Evolutionary conservation across 768 basidiomycete genomes (phyloP).

Genomic region (Russula sp.): DNA sequence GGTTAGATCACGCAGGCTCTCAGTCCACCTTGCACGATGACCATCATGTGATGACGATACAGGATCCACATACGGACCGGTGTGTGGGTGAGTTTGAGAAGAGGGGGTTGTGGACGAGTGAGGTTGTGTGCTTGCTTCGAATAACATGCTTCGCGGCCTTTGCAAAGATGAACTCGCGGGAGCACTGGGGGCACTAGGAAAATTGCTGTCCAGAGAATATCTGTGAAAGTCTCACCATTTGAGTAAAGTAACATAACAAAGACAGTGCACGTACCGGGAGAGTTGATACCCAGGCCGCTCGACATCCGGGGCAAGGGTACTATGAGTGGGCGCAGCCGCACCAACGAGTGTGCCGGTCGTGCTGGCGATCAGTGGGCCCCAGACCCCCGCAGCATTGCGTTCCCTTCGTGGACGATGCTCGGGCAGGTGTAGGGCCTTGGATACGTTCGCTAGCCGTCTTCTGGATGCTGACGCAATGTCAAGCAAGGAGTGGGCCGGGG

Average conservation of each 20-base stretch:
- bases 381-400: constrained; percentile 51
- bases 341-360: constrained; percentile 54
- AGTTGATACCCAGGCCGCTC: constrained; percentile 59
- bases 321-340: constrained; percentile 46
- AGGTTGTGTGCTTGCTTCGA: neutral
- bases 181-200: constrained; percentile 16
- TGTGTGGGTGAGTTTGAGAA: neutral
- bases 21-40: constrained; percentile 28
- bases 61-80: neutral
- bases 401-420: constrained; percentile 31
- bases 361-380: constrained; percentile 65
- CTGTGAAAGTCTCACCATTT: constrained; percentile 10
- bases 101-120: neutral
- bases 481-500: constrained; percentile 5
- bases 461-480: constrained; percentile 14
- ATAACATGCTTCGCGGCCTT: constrained; percentile 21
- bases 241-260: neutral
- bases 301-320: constrained; percentile 48
- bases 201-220: constrained; percentile 26
- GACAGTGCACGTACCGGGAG: constrained; percentile 39
- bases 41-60: neutral
- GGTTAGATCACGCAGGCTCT: constrained; percentile 36
- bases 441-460: constrained; percentile 9
- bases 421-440: constrained; percentile 4
- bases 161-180: neutral